phyloP scores from a whole-genome alignment of 2,329 filamentous ascomycete species.

The Ophiocordyceps camponoti-floridani region DNA sequence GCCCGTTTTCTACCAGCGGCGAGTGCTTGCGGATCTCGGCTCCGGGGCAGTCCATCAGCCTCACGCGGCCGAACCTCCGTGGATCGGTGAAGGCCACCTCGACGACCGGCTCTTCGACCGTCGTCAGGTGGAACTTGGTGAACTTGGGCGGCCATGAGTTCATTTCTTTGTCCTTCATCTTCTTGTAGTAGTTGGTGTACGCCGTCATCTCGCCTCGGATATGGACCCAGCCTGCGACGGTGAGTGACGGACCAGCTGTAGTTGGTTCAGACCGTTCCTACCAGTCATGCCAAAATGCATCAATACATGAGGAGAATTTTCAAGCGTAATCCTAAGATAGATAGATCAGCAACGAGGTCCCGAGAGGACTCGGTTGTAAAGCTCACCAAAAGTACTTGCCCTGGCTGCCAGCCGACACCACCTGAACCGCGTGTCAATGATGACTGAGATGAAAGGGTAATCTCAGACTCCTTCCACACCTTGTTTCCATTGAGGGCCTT shows the following conservation, averaged over 20 bases:
- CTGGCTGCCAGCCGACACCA: slow-evolving; percentile 56
- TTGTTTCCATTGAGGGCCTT: slow-evolving; percentile 58
- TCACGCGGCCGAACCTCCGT: slow-evolving; percentile 59
- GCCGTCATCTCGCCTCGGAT: slow-evolving; percentile 62
- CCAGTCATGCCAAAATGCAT: slow-evolving; percentile 72
- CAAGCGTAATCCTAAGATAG: slow-evolving; percentile 28
- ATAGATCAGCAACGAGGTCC: neutral
- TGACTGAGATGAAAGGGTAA: neutral
- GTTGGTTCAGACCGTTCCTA: slow-evolving; percentile 4
- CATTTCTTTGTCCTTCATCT: slow-evolving; percentile 39
- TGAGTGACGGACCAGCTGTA: neutral
- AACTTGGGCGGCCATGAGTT: slow-evolving; percentile 70
- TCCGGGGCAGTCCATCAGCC: slow-evolving; percentile 65
- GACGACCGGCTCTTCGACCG: slow-evolving; percentile 31
- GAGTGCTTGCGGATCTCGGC: slow-evolving; percentile 56
- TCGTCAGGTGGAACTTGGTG: slow-evolving; percentile 69
- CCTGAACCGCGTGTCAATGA: slow-evolving; percentile 13
- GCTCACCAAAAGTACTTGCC: slow-evolving; percentile 88
- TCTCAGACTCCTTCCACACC: slow-evolving; percentile 9
- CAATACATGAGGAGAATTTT: slow-evolving; percentile 66
- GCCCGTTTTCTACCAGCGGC: slow-evolving; percentile 80
- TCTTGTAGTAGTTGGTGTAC: slow-evolving; percentile 70
- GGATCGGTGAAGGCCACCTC: slow-evolving; percentile 70
- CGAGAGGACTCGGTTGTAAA: neutral
- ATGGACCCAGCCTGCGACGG: slow-evolving; percentile 56